Percentiles rank a stretch among this genome's conserved stretches.
These are phyloP conservation scores for Citrus inodora DNA, from an alignment of 345 rosid species.

Conservation along the genomic window DNA sequence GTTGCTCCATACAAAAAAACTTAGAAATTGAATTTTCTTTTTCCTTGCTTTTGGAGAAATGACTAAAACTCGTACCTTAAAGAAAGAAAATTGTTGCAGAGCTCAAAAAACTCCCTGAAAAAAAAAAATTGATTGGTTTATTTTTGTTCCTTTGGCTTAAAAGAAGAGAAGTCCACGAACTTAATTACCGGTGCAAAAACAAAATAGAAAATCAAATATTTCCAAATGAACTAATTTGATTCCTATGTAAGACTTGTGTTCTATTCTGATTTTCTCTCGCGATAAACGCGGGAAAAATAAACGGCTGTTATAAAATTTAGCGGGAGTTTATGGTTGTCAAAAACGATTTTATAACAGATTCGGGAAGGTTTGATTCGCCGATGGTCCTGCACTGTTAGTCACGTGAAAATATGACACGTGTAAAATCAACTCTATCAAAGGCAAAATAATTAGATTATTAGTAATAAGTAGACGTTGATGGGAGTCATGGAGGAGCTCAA, in stretches of 20 bases:
- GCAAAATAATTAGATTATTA: no score
- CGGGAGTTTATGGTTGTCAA: background rate
- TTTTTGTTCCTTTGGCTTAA: background rate
- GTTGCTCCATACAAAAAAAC: background rate
- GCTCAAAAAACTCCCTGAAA: background rate
- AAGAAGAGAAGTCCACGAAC: background rate
- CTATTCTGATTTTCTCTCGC: background rate
- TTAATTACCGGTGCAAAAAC: background rate
- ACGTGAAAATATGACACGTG: background rate
- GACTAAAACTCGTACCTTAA: constrained; percentile 18
- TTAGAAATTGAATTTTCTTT: no score
- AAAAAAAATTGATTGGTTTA: background rate
- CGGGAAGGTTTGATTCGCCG: background rate
- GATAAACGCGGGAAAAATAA: constrained; percentile 7
- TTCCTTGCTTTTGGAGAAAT: background rate
- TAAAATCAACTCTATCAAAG: background rate
- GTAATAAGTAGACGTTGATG: no score
- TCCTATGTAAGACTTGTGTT: background rate
- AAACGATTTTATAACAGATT: background rate
- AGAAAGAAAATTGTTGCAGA: background rate
- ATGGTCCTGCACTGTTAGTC: background rate
- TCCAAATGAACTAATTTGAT: background rate
- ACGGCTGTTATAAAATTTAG: constrained; percentile 18
- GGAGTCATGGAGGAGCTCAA: no score
- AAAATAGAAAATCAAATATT: background rate